Evolutionary conservation across 257 asterid genomes (phyloP), one percentile per base, ranked within the genome.

Genomic region (Catharanthus roseus): DNA sequence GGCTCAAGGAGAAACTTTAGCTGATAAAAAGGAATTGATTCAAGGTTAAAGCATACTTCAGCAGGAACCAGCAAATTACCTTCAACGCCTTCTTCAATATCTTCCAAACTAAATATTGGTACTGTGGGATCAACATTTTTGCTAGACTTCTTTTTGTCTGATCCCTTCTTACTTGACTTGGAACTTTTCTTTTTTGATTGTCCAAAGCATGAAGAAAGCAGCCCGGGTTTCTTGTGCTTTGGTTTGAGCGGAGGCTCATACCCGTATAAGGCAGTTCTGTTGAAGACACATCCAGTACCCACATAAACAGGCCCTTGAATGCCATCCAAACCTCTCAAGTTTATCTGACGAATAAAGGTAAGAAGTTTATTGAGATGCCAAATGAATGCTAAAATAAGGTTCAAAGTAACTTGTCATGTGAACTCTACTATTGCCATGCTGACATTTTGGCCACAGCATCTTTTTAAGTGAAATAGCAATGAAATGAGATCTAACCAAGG

Each of bases 21-120:
- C n/a, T n/a, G n/a, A n/a, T n/a, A n/a, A n/a, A n/a, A n/a, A n/a
- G n/a, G n/a, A n/a, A n/a, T n/a, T n/a, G n/a, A n/a, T n/a, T n/a
- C n/a, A n/a, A 49, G 33, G 8, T 60, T 31, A 24, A 26, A 10
- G 36, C 26, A 29, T 19, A 41, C 33, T 55, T n/a, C 36, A 58
- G 62, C 26, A 18, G 51, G 24, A 10, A 42, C 68, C 67, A 75
- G 47, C 26, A 70, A 66, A 67, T 42, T 85, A 92, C 98, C 98
- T 92, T 92, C 98, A 75, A 92, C 97, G 47, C 98, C 97, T 78
- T 92, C 98, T 82, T 92, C 98, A 77, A 92, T 92, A 82, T 92
- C 98, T 77, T 92, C 98, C 86, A 92, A 89, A 82, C 79, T 90
- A 92, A 88, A 92, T 68, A 92, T 87, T 57, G 97, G 98, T 77